These are phyloP conservation scores for Verticillium zaregamsianum DNA, from an alignment of 2,329 filamentous ascomycete species.

Conservation along the genomic window DNA sequence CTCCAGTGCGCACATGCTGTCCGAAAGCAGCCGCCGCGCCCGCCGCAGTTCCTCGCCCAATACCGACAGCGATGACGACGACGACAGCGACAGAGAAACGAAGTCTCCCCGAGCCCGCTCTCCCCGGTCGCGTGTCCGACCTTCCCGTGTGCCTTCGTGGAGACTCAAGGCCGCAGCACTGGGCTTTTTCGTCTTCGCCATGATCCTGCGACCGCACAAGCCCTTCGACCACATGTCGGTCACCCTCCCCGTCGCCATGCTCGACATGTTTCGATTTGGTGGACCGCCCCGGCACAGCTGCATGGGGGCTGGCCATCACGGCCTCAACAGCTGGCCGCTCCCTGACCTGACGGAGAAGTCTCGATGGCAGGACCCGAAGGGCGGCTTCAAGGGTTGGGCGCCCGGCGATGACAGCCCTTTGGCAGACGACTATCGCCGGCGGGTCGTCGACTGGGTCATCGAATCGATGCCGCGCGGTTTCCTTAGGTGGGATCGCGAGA, in stretches of 20 bases:
- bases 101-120: background rate
- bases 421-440: constrained; percentile 18
- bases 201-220: constrained; percentile 22
- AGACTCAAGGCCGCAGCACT: constrained; percentile 11
- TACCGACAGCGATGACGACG: background rate
- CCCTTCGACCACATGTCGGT: constrained; percentile 26
- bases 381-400: constrained; percentile 28
- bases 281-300: constrained; percentile 16
- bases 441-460: constrained; percentile 24
- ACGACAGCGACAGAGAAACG: background rate
- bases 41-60: background rate
- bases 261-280: constrained; percentile 18
- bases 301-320: constrained; percentile 1
- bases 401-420: constrained; percentile 19
- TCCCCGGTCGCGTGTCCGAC: background rate
- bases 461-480: constrained; percentile 21
- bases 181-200: constrained; percentile 15
- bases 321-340: constrained; percentile 21
- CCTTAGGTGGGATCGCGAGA: constrained; percentile 20
- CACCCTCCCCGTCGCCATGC: constrained; percentile 24
- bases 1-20: background rate
- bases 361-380: constrained; percentile 19
- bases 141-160: background rate
- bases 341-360: constrained; percentile 21
- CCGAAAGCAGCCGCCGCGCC: background rate